phyloP scores from a whole-genome alignment of 768 basidiomycete genomes.

The Leccinum fibrillosum region DNA sequence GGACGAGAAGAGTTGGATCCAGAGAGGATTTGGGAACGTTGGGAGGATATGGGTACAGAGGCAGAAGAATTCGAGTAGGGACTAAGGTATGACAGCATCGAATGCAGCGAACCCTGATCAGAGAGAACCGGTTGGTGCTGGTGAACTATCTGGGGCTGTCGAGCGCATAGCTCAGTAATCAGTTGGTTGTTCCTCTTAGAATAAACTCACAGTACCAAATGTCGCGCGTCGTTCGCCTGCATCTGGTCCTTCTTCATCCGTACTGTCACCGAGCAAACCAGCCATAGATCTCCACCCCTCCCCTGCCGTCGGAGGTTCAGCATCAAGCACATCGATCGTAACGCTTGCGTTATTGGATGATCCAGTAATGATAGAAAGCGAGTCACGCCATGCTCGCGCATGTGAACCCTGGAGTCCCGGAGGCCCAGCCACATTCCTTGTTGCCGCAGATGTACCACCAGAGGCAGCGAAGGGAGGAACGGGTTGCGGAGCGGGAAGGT shows the following conservation, averaged over 20 bases:
- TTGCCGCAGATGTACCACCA: slow-evolving; percentile 29
- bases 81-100: slow-evolving; percentile 54
- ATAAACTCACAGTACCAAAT: slow-evolving; percentile 57
- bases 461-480: slow-evolving; percentile 47
- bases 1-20: slow-evolving; percentile 57
- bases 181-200: not conserved
- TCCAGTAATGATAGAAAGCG: slow-evolving; percentile 31
- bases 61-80: slow-evolving; percentile 47
- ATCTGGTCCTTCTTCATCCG: slow-evolving; percentile 17
- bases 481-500: slow-evolving; percentile 57
- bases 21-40: slow-evolving; percentile 39
- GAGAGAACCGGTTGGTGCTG: slow-evolving; percentile 43
- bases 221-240: slow-evolving; percentile 46
- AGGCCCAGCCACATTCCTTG: slow-evolving; percentile 24
- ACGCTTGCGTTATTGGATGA: slow-evolving; percentile 32
- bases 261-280: slow-evolving; percentile 21
- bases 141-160: slow-evolving; percentile 45
- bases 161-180: slow-evolving; percentile 14
- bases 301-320: slow-evolving; percentile 61
- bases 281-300: slow-evolving; percentile 59
- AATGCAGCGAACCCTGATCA: slow-evolving; percentile 64
- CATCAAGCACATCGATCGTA: slow-evolving; percentile 62
- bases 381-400: slow-evolving; percentile 34
- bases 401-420: slow-evolving; percentile 37
- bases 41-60: slow-evolving; percentile 50